Evolutionary conservation across 805 yeast genomes (phyloP).

Genomic region (Saccharomycopsis fibuligera): DNA sequence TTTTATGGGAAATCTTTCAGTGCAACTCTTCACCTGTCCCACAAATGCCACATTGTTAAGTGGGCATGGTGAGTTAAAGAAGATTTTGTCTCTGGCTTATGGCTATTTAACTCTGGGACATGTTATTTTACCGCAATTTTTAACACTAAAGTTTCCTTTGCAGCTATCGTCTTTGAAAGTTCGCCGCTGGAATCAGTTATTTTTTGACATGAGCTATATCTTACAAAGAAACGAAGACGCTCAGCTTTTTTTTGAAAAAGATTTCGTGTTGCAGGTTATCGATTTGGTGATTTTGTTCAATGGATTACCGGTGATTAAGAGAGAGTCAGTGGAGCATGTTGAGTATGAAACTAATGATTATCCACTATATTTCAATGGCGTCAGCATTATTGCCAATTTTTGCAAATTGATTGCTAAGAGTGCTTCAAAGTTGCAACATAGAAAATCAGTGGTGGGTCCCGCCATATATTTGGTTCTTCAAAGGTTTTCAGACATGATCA

Average conservation of each 20-base stretch:
- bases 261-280: slow-evolving; percentile 51
- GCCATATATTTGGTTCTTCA: slow-evolving; percentile 11
- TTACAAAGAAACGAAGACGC: slow-evolving; percentile 61
- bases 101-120: slow-evolving; percentile 54
- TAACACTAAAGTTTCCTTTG: slow-evolving; percentile 1
- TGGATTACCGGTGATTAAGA: slow-evolving; percentile 64
- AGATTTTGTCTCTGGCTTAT: slow-evolving; percentile 56
- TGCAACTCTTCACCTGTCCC: slow-evolving; percentile 78
- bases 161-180: slow-evolving; percentile 50
- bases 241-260: slow-evolving; percentile 36
- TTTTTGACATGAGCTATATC: slow-evolving; percentile 73
- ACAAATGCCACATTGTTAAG: slow-evolving; percentile 60
- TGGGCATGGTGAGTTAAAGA: slow-evolving; percentile 56
- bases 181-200: slow-evolving; percentile 70
- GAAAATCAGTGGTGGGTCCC: background rate
- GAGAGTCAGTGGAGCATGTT: slow-evolving; percentile 77
- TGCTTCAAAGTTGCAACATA: slow-evolving; percentile 27
- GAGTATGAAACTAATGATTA: slow-evolving; percentile 89
- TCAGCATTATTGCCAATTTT: slow-evolving; percentile 61
- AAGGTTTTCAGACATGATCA: slow-evolving; percentile 11
- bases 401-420: slow-evolving; percentile 48
- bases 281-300: slow-evolving; percentile 66
- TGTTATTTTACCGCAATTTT: slow-evolving; percentile 22
- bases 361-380: slow-evolving; percentile 31
- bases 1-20: slow-evolving; percentile 61